Conservation (phyloP, 176 grass and related monocot genomes). For the Hordeum vulgare region MorexV3_pseudomolecules_assembly NC_058521.1:41473220-41473719, state of each 20-base stretch:
- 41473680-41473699: neutral
- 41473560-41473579: neutral
- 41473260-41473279: neutral
- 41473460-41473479: neutral
- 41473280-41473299: neutral
- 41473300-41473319: neutral
- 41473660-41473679: constrained; percentile 69
- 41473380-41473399: neutral
- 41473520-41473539: neutral
- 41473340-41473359: neutral
- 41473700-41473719: neutral
- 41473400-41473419: neutral
- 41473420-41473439: neutral
- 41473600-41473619: constrained; percentile 92
- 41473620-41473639: constrained; percentile 77
- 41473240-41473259: neutral
- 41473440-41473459: neutral
- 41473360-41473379: neutral
- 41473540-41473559: neutral
- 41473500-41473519: neutral
- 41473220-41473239: neutral
- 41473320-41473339: neutral
- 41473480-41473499: neutral
- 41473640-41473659: constrained; percentile 86
- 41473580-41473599: constrained; percentile 65